Evolutionary conservation across 2,329 filamentous ascomycete species (phyloP), one percentile per base, ranked within the genome.

Genomic region (Decorospora gaudefroyi): DNA sequence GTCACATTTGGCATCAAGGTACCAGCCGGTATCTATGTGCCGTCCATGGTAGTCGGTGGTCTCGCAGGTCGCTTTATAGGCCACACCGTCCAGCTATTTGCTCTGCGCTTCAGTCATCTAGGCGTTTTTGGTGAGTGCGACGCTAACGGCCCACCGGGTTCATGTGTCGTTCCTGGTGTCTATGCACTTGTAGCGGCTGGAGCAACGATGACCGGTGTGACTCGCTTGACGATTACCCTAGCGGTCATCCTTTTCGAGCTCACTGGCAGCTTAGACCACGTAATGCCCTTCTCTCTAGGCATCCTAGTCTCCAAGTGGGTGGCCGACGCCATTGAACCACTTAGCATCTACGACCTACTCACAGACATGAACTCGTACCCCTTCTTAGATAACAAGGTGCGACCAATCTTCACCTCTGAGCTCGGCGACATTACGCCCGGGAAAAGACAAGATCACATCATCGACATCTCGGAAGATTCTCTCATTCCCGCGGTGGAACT

Each of bases 301-400:
- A 90, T 99, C 22, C 77, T 97, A 3, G 90, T 95, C 18, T 85
- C 92, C n/a, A 99, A 99, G 73, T 99, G 93, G 93, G 96, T 90
- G 0, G 91, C 93, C 0, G 93, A 97, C 71, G 91, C 90, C 3
- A 82, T 99, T 37, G 93, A 99, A 70, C 93, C 92, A 11, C 79
- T 90, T 39, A 96, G 90, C 69, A 96, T 99, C 51, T 97, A 96
- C 67, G 93, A 97, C 65, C 81, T 97, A 8, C 77, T 97, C 12
- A 97, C 91, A 0, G 90, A 93, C 66, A 92, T 99, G 87, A 97
- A 99, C 70, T 87, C 89, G 2, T 99, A 97, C 56, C 93, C 93
- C 0, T 96, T 95, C 74, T 80, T 99, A n/a, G 90, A 96, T 72
- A 95, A 95, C 73, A 97, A 96, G 69, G 83, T 91, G 50, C 90